Base-by-base conservation (phyloP, 441 rosid genomes). In the Isatis lusitanica region DNA sequence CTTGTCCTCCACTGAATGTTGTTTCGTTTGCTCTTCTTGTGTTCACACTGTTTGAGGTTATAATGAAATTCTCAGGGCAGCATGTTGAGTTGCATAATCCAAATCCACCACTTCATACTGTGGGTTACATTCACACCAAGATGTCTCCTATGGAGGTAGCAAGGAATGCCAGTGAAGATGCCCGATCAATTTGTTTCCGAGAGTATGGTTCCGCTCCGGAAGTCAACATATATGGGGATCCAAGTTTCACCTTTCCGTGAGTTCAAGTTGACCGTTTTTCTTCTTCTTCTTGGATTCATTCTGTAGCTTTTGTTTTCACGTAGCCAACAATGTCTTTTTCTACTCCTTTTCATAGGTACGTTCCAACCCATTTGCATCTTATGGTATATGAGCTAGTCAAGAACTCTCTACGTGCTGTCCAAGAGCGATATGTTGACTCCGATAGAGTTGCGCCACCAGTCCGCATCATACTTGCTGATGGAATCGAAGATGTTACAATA, bases 31-130 rank as follows among this genome's bases (percentile, higher is more conserved):
- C 13, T 66, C 43, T 8, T 60, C 4, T 4, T 52, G 18, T 28
- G 71, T 59, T 76, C 38, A 70, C 44, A 39, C 58, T 52, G 43
- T 42, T 67, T 70, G 30, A 21, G 28, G 10, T 65, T 76, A 11
- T 73, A 35, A 72, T 79, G 75, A 71, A 21, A 77, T 69, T 71
- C 81, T 71, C 94, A 92, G 99, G 97, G 85, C 98, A 95, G 86
- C 99, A 95, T 63, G 98, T 92, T 69, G 97, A 95, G 83, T 80
- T 95, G 86, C 99, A 95, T 80, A 92, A 92, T 78, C 94, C 95
- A 43, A 87, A 89, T 18, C 97, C 99, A 5, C 88, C 87, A 65
- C 96, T 88, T 65, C 87, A 89, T 68, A 83, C 86, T 17, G 85
- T 95, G 50, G 99, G 99, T 30, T 95, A 81, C 79, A 95, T 95